Base-by-base conservation (phyloP, 1,284 basidiomycete genomes). In the Irpex lacteus region DNA sequence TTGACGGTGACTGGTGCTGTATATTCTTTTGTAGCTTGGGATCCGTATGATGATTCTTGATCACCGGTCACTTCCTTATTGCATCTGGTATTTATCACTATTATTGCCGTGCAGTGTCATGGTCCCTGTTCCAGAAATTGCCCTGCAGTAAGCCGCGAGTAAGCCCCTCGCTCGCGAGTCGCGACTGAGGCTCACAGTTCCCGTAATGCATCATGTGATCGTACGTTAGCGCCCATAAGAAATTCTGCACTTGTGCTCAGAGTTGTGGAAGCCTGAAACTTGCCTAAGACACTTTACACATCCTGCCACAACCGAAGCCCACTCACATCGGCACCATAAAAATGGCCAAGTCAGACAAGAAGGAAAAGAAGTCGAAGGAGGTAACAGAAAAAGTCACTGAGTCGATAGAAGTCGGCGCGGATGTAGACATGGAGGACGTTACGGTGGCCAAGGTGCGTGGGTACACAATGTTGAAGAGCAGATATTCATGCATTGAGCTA, bases 281-380 rank as follows among this genome's bases (percentile, higher is more conserved):
- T 44, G 9, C 40, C 40, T 44, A 32, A 32, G 32, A 32, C 32
- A 32, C 32, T 32, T 32, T 32, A 32, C 32, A 32, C 32, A 32
- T 32, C 32, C 4, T 4, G 32, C 4, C 4, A 4, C 32, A 32
- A 32, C 32, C 5, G 32, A 5, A 4, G 4, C 32, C 32, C 32
- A 32, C 4, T 32, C 5, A 32, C 32, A 32, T 4, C 32, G 32
- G 32, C 32, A 32, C n/a, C 40, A 44, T 3, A 54, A 40, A 40
- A 62, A 87, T 90, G 90, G 76, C 78, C 64, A 90, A 88, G 76
- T 81, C 82, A n/a, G 86, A 88, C 67, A 88, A 88, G 77, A 86
- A 85, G 73, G 84, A 87, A 65, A 86, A 85, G 69, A 86, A 85
- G 75, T 70, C 69, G 3, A 79, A 76, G 38, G 78, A 80, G 60